Conservation (phyloP, 306 rosid genomes). For the Hippophae tibetana region DNA sequence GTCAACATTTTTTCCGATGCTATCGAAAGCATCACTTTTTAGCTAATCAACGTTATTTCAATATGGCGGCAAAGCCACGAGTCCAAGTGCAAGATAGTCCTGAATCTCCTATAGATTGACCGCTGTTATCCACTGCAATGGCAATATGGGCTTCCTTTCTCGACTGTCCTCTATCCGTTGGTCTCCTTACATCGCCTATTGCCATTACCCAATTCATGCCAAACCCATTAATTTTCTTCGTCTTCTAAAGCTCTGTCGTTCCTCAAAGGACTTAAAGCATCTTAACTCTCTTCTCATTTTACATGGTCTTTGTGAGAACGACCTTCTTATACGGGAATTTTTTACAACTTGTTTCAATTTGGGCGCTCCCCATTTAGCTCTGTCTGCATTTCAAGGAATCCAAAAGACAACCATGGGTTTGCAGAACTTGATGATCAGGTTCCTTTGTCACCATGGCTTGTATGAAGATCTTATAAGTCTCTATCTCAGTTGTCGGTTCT, state of each 20-base stretch:
- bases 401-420: conserved; percentile 18
- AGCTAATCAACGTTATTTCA: too few species aligned
- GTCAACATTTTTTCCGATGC: too few species aligned
- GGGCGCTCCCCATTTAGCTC: conserved; percentile 25
- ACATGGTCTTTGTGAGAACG: conserved; percentile 15
- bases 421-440: conserved; percentile 24
- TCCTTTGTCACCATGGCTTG: conserved; percentile 18
- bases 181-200: conserved; percentile 5
- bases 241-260: conserved; percentile 18
- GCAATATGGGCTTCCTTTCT: conserved; percentile 2
- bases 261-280: conserved; percentile 7
- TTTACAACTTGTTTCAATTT: conserved; percentile 18
- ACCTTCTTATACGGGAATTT: conserved; percentile 8
- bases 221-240: conserved; percentile 9
- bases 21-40: too few species aligned
- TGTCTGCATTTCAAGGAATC: conserved; percentile 14
- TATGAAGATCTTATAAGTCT: conserved; percentile 16
- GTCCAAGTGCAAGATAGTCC: too few species aligned
- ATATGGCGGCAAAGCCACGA: too few species aligned
- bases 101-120: too few species aligned
- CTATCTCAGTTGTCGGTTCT: conserved; percentile 10
- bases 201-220: conserved; percentile 2
- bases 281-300: conserved; percentile 14
- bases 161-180: conserved; percentile 1
- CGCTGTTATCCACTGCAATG: background rate